A percentile compares a stretch with the other conserved stretches of the same genome.
These are phyloP conservation scores for Vigna radiata DNA, from an alignment of 306 rosid genomes.

Conservation along the genomic window DNA sequence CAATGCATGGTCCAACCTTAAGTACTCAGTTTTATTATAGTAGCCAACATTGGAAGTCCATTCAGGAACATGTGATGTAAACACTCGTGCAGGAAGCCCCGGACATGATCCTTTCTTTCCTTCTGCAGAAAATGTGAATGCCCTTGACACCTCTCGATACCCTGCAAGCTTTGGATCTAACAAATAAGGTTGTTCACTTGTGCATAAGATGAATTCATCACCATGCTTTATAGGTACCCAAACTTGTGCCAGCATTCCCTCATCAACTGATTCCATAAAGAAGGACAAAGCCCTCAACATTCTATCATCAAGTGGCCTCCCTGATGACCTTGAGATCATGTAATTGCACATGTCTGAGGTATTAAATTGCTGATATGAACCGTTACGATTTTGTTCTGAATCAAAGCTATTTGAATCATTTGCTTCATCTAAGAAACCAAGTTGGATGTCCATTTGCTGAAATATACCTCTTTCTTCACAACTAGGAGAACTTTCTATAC, in stretches of 20 bases:
- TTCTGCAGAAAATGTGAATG: conserved; percentile 70
- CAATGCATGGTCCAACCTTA: conserved; percentile 77
- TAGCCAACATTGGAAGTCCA: conserved; percentile 93
- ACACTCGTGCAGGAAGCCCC: conserved; percentile 97
- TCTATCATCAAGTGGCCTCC: conserved; percentile 81
- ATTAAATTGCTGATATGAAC: conserved; percentile 46
- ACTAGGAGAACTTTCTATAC: conserved; percentile 44
- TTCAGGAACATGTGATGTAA: conserved; percentile 78
- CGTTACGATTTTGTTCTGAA: conserved; percentile 43
- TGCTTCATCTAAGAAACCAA: conserved; percentile 48
- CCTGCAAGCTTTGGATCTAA: conserved; percentile 86
- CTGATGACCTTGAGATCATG: conserved; percentile 56
- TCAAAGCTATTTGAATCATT: conserved; percentile 45
- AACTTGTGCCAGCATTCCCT: conserved; percentile 90
- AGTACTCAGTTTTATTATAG: conserved; percentile 74
- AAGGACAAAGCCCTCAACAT: conserved; percentile 85
- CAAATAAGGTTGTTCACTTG: conserved; percentile 94
- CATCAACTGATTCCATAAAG: conserved; percentile 82
- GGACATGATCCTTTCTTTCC: conserved; percentile 55
- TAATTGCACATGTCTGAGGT: conserved; percentile 42
- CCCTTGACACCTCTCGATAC: conserved; percentile 91
- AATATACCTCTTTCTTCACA: conserved; percentile 55
- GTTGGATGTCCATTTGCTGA: conserved; percentile 61
- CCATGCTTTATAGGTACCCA: conserved; percentile 89
- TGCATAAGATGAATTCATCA: conserved; percentile 69